Evolutionary conservation across 768 basidiomycete species (phyloP).

Genomic region (Hericium alpestre): DNA sequence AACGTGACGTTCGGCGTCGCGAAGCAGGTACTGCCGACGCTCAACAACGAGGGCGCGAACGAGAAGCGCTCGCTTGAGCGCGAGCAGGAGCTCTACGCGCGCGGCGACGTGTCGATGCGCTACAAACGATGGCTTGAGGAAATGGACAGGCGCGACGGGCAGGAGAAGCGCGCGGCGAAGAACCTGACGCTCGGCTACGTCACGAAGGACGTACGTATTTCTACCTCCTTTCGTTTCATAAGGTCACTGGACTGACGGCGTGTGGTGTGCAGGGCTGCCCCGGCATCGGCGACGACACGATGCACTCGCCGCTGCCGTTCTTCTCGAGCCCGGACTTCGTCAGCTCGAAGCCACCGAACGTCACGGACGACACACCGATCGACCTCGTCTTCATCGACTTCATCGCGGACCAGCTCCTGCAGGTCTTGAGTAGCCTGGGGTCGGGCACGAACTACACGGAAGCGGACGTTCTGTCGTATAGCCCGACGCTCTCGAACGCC

Average conservation of each 20-base stretch:
- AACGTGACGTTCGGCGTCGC: slow-evolving; percentile 42
- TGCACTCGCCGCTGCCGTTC: slow-evolving; percentile 51
- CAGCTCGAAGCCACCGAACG: slow-evolving; percentile 40
- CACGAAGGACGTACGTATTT: slow-evolving; percentile 46
- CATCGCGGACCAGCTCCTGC: slow-evolving; percentile 41
- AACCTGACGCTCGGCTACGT: slow-evolving; percentile 68
- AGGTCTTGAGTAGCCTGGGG: slow-evolving; percentile 48
- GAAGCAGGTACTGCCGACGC: slow-evolving; percentile 36
- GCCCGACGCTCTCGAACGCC: slow-evolving; percentile 36
- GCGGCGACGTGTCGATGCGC: slow-evolving; percentile 39
- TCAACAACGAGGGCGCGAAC: slow-evolving; percentile 39
- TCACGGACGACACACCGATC: slow-evolving; percentile 38
- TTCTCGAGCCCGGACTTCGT: slow-evolving; percentile 48
- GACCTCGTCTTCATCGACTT: slow-evolving; percentile 75
- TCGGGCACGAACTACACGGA: slow-evolving; percentile 35
- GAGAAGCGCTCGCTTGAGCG: slow-evolving; percentile 23
- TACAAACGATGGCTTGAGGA: slow-evolving; percentile 50
- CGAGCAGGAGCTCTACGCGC: slow-evolving; percentile 31
- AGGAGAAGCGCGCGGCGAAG: slow-evolving; percentile 29
- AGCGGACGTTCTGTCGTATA: slow-evolving; percentile 46
- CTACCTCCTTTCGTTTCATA: not conserved
- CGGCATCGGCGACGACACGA: slow-evolving; percentile 64
- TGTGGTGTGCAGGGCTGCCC: slow-evolving; percentile 43
- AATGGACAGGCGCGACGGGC: slow-evolving; percentile 33
- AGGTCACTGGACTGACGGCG: not conserved